Evolutionary conservation across 768 basidiomycete species (phyloP), one percentile per base, ranked within the genome.

Genomic region (Rhodotorula paludigena): DNA sequence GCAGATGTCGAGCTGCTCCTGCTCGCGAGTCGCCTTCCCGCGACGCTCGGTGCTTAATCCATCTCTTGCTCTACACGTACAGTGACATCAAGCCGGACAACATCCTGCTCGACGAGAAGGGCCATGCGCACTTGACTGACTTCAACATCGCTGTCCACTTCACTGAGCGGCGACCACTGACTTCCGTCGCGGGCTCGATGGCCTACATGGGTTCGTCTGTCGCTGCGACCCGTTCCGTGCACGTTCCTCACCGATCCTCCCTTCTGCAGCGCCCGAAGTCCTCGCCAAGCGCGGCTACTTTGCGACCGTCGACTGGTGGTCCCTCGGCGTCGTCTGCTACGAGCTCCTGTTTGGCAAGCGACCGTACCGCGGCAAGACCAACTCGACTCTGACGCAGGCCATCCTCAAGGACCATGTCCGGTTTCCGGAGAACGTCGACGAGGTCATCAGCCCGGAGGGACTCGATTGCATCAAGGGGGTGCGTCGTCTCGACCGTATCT

Each of bases 81-180:
- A 94, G 93, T 33, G 94, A 98, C 79, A 78, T 99, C 66, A 98
- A 99, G 78, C 96, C 96, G 6, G 96, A 98, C 78, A 98, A 99
- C 78, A 88, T 99, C 74, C 84, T 99, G 21, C 83, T 99, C 63
- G 94, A 98, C 78, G 85, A 88, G n/a, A 80, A 82, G 75, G 96
- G 96, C 0, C 93, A 99, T 77, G 94, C 90, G 2, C 94, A 98
- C 77, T 82, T 99, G 74, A 98, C 96, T 15, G 96, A 99, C 80
- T 96, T 99, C 81, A 99, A 99, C 76, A 92, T 99, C 72, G 96
- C 94, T 32, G 94, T 98, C 14, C 94, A 98, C 78, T 97, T 92
- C 77, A 94, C 93, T 18, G 89, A 90, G 66, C 83, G 87, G 59
- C 84, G 93, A 42, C 76, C 89, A 68, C 87, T 98, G 78, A 92